Conservation (phyloP, 371 early-diverging fungal genomes). For the Mortierella sp. region DNA sequence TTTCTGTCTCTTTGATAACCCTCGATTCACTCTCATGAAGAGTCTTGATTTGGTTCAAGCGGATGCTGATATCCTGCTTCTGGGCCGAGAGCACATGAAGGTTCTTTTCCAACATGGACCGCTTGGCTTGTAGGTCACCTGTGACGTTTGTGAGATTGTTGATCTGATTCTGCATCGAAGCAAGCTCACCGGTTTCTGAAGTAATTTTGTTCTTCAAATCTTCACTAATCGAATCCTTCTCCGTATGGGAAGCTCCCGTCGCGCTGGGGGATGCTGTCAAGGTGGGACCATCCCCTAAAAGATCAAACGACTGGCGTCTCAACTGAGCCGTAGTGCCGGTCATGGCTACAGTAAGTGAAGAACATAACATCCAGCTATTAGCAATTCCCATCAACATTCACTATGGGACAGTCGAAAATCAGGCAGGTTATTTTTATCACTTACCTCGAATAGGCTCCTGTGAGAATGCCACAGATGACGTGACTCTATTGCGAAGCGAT, state of each 20-base stretch:
- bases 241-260: constrained; percentile 17
- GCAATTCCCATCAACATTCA: too few species aligned
- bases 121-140: constrained; percentile 63
- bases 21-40: constrained; percentile 63
- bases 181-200: constrained; percentile 51
- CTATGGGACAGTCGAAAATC: background rate
- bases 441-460: constrained; percentile 38
- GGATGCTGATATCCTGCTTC: constrained; percentile 65
- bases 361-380: too few species aligned
- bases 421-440: background rate
- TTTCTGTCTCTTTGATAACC: constrained; percentile 61
- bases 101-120: constrained; percentile 56
- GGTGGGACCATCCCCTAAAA: constrained; percentile 61
- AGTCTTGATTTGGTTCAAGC: constrained; percentile 61
- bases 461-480: constrained; percentile 22
- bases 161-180: constrained; percentile 61
- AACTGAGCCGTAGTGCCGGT: constrained; percentile 63
- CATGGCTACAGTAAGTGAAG: constrained; percentile 54
- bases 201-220: constrained; percentile 57
- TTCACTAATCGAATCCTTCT: constrained; percentile 39
- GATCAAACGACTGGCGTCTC: constrained; percentile 74
- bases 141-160: constrained; percentile 61
- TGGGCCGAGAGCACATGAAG: constrained; percentile 57
- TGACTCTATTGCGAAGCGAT: constrained; percentile 76
- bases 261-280: constrained; percentile 17